Base-by-base conservation (phyloP, 805 yeast genomes). In the Lipomyces japonicus region DNA sequence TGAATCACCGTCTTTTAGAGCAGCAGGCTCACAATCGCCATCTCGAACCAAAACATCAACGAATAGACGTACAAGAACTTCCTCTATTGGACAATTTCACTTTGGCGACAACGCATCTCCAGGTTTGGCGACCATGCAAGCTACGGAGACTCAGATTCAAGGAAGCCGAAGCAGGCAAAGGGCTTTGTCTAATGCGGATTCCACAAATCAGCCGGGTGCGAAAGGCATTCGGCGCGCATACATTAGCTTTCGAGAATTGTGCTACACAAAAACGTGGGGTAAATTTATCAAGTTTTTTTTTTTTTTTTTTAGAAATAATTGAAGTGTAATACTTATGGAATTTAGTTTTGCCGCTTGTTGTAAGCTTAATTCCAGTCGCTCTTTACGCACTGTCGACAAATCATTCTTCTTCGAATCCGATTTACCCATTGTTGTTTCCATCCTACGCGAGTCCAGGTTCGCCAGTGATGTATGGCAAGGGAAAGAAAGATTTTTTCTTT, bases 401-500 rank as follows among this genome's bases (percentile, higher is more conserved):
- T 10, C 40, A 39, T 25, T 21, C 46, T 10, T 24, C 45, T 4
- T 16, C 23, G 26, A 54, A 51, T 22, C 35, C 37, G 22, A 36
- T 58, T 10, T 35, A 53, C 24, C 55, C 56, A 35, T 46, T 59
- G 19, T 40, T 59, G 23, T 50, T 50, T 32, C 30, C 39, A 21
- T 59, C 63, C 19, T 59, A 59, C 40, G 36, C 5, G 19, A 14
- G n/a, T 6, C 25, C 12, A 0, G 50, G 44, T 18, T 39, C 19
- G 5, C 19, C 34, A 32, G 35, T 28, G 39, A 46, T 71, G 63
- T 93, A 90, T 66, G 97, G 86, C 24, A 93, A 93, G 69, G 99
- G 99, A 49, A 71, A 65, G 40, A 80, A 81, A 62, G 99, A 93
- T 69, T 77, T 89, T 58, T 75, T 75, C 21, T 93, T 89, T 71